Evolutionary conservation across 495 filamentous ascomycete species (phyloP), one percentile per base, ranked within the genome.

Genomic region (Daldinia decipiens): DNA sequence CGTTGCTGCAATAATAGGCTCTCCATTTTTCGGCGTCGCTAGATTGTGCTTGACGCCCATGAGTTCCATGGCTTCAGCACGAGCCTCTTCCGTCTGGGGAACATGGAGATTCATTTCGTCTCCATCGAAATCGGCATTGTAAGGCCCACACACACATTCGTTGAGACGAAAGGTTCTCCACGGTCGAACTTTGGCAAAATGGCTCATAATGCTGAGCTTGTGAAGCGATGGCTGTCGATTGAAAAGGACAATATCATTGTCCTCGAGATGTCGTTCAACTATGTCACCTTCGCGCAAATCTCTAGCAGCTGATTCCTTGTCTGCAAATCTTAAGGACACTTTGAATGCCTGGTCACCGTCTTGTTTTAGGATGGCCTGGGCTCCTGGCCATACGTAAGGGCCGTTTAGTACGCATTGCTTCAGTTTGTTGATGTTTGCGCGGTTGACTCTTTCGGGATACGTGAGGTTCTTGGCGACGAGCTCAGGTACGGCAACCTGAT

Each of bases 71-170:
- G 95, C 95, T 76, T 99, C 95, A 7, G 94, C 91, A 55, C 96
- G 88, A 12, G 95, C 95, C 81, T 99, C 95, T 81, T 98, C 95
- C 2, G 96, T 99, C 77, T 99, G 95, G 15, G 95, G 95, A 5
- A 99, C 94, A 79, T 99, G 95, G 67, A 99, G 79, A 74, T 99
- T 99, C 95, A 99, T 99, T 79, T 99, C 95, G 69, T 99, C 95
- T 71, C 95, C 95, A 73, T 99, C 95, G 76, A 99, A 99, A 89
- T 99, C 95, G 50, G 95, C 95, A 80, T 99, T 99, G 86, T 99
- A 99, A 8, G 95, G 95, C 47, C 93, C 95, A 77, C 95, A 99
- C 6, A 96, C 95, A 87, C 95, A 98, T 77, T 99, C 95, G 76
- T 99, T 99, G 57, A 99, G 85, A 51, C 95, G 90, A 80, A 99